phyloP scores from a whole-genome alignment of 768 basidiomycete genomes.

The Gymnopilus dilepis region DNA sequence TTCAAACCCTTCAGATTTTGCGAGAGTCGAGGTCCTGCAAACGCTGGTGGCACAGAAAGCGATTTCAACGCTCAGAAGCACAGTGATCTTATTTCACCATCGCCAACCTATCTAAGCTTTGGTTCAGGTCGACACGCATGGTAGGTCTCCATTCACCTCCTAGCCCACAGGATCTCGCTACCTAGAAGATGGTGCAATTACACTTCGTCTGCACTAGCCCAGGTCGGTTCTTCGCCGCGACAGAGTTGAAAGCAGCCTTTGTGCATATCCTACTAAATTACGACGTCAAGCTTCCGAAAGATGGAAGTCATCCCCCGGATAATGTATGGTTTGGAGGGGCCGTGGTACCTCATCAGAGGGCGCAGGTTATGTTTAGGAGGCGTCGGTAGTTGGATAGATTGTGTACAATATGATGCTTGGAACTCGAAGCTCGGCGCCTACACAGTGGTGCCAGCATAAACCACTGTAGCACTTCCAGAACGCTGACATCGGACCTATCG shows the following conservation, averaged over 20 bases:
- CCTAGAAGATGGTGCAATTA: background rate
- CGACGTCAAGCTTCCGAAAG: slow-evolving; percentile 39
- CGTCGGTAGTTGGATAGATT: no score
- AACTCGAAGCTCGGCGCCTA: no score
- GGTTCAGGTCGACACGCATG: background rate
- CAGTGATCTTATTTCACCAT: background rate
- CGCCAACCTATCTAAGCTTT: background rate
- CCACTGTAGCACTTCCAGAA: no score
- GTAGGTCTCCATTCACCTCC: background rate
- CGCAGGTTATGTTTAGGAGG: slow-evolving; percentile 32
- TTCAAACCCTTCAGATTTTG: background rate
- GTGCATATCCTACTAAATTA: slow-evolving; percentile 44
- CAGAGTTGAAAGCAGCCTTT: slow-evolving; percentile 47
- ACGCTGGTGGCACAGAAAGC: no score
- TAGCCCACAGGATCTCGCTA: background rate
- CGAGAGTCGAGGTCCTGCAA: no score
- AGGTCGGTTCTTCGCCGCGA: slow-evolving; percentile 47
- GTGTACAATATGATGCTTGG: no score
- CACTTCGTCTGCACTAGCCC: slow-evolving; percentile 21
- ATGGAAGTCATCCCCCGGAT: slow-evolving; percentile 24
- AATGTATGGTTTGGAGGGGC: background rate
- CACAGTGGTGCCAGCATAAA: no score
- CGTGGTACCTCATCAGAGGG: slow-evolving; percentile 24
- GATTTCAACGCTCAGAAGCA: background rate
- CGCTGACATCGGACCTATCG: no score